phyloP scores from a whole-genome alignment of 2,329 filamentous ascomycete species.

The Diaporthe longicolla region DNA sequence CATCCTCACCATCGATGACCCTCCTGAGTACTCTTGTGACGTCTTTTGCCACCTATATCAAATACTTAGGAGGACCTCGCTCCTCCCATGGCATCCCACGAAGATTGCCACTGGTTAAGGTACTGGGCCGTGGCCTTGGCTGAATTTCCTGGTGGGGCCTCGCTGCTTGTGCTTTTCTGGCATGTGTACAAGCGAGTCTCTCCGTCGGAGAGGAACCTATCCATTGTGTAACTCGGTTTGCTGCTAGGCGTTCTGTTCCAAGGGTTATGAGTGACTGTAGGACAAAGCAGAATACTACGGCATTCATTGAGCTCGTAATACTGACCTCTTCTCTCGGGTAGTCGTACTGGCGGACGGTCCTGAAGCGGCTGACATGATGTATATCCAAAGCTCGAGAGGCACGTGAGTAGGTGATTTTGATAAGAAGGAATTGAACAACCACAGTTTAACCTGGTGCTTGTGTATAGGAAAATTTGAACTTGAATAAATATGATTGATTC shows the following conservation, averaged over 20 bases:
- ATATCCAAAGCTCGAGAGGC: not conserved
- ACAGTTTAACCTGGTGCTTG: not conserved
- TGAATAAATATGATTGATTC: not conserved
- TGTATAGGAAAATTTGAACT: not conserved
- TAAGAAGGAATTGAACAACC: too few species aligned
- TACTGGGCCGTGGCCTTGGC: not conserved
- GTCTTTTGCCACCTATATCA: not conserved
- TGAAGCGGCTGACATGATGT: not conserved
- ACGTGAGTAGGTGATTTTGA: not conserved
- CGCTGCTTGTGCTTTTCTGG: too few species aligned
- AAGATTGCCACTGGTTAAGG: slow-evolving; percentile 10
- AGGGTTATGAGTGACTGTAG: not conserved
- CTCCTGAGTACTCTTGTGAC: too few species aligned
- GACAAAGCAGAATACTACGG: not conserved
- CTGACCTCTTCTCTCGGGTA: not conserved
- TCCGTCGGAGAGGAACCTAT: not conserved
- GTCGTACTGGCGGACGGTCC: not conserved
- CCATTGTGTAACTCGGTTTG: not conserved
- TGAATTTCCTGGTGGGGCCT: rapidly evolving
- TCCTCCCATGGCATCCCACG: not conserved
- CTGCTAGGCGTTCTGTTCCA: not conserved
- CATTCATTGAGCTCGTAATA: not conserved
- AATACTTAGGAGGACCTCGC: not conserved
- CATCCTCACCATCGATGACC: too few species aligned
- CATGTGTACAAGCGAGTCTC: not conserved